phyloP scores from a whole-genome alignment of 2,329 filamentous ascomycete species.

The Celoporthe dispersa region DNA sequence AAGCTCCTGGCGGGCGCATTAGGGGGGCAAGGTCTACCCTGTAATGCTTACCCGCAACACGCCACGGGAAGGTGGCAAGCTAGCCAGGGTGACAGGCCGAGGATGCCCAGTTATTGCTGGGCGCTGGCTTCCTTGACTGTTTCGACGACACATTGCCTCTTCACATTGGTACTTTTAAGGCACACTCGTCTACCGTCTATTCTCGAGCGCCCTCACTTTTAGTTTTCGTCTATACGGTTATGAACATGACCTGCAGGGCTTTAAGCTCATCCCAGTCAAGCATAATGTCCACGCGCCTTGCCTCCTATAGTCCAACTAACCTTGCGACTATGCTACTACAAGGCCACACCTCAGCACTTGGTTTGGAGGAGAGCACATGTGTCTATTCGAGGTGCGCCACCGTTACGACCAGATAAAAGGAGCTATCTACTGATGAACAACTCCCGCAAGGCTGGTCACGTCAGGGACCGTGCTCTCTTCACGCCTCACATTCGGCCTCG shows the following conservation, averaged over 20 bases:
- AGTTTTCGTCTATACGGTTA: background rate
- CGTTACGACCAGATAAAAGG: background rate
- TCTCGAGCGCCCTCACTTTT: background rate
- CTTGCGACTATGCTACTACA: background rate
- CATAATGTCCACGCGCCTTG: background rate
- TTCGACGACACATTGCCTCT: background rate
- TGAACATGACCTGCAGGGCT: background rate
- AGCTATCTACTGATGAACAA: background rate
- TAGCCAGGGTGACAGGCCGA: background rate
- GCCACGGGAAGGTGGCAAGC: background rate
- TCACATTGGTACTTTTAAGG: background rate
- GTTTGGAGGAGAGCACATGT: background rate
- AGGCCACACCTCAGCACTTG: background rate
- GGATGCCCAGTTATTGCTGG: background rate
- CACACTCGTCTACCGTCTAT: background rate
- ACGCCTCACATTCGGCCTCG: background rate
- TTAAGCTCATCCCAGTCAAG: background rate
- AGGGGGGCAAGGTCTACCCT: constrained; percentile 1
- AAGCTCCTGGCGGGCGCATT: background rate
- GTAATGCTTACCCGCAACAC: background rate
- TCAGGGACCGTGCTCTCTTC: background rate
- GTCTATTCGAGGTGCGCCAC: background rate
- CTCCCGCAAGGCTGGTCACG: background rate
- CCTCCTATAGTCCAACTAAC: too few relatives aligned
- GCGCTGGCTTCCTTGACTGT: background rate